phyloP scores from a whole-genome alignment of 495 filamentous ascomycete species.

The Aspergillus carlsbadensis region DNA sequence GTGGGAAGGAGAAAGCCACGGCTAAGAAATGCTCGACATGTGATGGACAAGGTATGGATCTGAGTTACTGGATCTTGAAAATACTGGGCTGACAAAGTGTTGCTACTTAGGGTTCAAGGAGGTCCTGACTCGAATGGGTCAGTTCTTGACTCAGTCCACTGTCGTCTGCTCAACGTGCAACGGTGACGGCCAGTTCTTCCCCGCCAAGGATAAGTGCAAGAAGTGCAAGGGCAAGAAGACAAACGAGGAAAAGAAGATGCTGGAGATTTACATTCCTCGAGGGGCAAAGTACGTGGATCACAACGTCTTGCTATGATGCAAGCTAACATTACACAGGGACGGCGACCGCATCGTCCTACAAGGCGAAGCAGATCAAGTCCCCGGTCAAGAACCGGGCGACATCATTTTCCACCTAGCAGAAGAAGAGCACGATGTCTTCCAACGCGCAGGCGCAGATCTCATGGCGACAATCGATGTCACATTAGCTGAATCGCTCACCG shows the following conservation, averaged over 20 bases:
- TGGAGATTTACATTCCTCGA: conserved; percentile 94
- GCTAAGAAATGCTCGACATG: conserved; percentile 82
- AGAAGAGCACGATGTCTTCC: conserved; percentile 76
- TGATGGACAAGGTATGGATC: conserved; percentile 62
- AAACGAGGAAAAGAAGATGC: conserved; percentile 78
- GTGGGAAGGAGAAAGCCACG: conserved; percentile 90
- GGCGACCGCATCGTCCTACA: conserved; percentile 88
- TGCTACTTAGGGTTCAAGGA: conserved; percentile 56
- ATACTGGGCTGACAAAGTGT: conserved; percentile 13
- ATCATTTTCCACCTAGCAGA: conserved; percentile 87
- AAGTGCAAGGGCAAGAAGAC: conserved; percentile 94
- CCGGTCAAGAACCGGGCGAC: conserved; percentile 87
- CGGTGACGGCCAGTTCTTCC: conserved; percentile 78
- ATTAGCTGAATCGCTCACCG: conserved; percentile 78
- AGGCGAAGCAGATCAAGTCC: conserved; percentile 92
- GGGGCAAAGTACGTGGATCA: conserved; percentile 60
- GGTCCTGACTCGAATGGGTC: conserved; percentile 72
- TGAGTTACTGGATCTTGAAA: background rate
- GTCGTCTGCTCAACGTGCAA: conserved; percentile 75
- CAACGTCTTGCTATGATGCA: background rate
- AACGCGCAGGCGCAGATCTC: conserved; percentile 78
- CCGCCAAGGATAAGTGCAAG: conserved; percentile 95
- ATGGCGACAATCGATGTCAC: conserved; percentile 75
- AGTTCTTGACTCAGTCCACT: conserved; percentile 73
- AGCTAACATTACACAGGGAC: conserved; percentile 48